Evolutionary conservation across 768 basidiomycete species (phyloP), one percentile per base, ranked within the genome.

Genomic region (Obba rivulosa): DNA sequence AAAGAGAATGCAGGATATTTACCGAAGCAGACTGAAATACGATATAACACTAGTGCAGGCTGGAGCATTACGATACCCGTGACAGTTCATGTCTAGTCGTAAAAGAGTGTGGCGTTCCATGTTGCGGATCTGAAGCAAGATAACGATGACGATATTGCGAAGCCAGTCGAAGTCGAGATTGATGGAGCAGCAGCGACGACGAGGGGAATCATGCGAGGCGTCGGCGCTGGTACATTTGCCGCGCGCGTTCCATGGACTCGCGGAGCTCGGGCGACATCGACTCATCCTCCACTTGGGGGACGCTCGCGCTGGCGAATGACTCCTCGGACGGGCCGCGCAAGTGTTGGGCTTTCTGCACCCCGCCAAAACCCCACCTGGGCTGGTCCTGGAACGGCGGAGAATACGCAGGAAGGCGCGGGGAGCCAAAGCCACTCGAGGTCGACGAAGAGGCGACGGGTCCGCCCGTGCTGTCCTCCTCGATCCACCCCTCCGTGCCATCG

Each of bases 401-500:
- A 22, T 59, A 39, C 60, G 62, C 45, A 43, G 56, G 54, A 51
- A 65, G 57, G 51, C 63, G 57, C 51, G 56, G 56, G 38, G 59
- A 50, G 45, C 56, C 21, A 45, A 65, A 37, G 54, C 51, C 56
- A 55, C 67, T 23, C 58, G 69, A 50, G 18, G 59, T 58, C 34
- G 56, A 55, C 20, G 63, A 62, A 14, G 59, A 42, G 2, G 52
- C 41, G n/a, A 38, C 25, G n/a, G 51, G 28, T 22, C 50, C 20
- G 40, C 43, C 41, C 11, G 49, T 46, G 11, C 64, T 65, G 22
- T 71, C 74, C 37, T 85, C 83, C 46, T 89, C 87, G 48, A 83
- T 82, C 89, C 89, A 92, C 2, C 70, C 74, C 8, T 79, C 86
- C 7, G 72, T 74, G 2, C 85, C 88, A 58, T 90, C 87, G 52